These are phyloP conservation scores for Candida hungchunana DNA, from an alignment of 805 yeast genomes.

Conservation along the genomic window DNA sequence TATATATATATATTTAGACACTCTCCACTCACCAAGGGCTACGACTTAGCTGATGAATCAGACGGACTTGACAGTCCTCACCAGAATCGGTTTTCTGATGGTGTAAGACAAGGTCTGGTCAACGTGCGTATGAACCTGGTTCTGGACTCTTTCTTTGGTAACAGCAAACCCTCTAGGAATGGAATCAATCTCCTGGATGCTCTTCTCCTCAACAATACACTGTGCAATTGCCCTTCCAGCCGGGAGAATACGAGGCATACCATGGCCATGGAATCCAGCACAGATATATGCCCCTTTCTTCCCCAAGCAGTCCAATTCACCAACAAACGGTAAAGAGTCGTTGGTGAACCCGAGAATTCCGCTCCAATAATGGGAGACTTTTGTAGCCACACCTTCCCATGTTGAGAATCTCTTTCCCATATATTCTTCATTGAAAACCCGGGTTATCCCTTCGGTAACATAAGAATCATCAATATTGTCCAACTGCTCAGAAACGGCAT, in stretches of 20 bases:
- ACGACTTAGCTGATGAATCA: too few species aligned
- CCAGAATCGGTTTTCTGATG: too few species aligned
- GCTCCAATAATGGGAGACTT: constrained; percentile 34
- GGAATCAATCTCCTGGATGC: constrained; percentile 9
- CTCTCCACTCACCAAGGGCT: too few species aligned
- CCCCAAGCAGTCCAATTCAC: constrained; percentile 30
- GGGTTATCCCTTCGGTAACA: constrained; percentile 23
- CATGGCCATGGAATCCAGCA: constrained; percentile 50
- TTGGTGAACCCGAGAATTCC: constrained; percentile 45
- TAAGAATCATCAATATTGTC: constrained; percentile 30
- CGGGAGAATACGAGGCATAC: constrained; percentile 44
- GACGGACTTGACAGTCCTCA: too few species aligned
- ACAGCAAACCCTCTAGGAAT: constrained; percentile 18
- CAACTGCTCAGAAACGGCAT: neutral
- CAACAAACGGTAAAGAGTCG: constrained; percentile 40
- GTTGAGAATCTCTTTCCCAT: constrained; percentile 31
- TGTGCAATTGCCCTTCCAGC: constrained; percentile 37
- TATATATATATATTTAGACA: too few species aligned
- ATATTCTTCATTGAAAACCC: constrained; percentile 26
- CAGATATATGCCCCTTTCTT: constrained; percentile 31
- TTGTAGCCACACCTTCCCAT: constrained; percentile 29
- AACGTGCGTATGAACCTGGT: too few species aligned
- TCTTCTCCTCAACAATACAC: constrained; percentile 15
- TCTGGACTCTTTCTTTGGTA: constrained; percentile 18
- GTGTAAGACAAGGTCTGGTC: too few species aligned